phyloP scores from a whole-genome alignment of 1,284 basidiomycete genomes.

The Garcileccinum viscosum region DNA sequence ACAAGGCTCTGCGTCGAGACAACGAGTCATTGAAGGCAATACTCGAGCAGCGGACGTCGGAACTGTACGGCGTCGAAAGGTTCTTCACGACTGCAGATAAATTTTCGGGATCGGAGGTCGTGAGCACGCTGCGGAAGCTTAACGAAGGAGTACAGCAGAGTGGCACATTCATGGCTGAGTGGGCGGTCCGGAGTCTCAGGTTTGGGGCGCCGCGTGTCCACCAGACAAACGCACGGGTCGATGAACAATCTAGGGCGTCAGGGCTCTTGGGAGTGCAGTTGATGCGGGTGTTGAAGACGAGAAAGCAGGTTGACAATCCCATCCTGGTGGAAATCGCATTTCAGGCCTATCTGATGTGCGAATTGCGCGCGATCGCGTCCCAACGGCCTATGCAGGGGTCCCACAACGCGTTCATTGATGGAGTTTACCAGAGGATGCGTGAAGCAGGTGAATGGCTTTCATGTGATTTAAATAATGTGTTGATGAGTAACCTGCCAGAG shows the following conservation, averaged over 20 bases:
- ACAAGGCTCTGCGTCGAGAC: not conserved
- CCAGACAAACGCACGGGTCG: not conserved
- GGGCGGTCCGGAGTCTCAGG: conserved; percentile 10
- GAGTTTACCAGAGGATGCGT: conserved; percentile 27
- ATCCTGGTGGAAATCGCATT: conserved; percentile 26
- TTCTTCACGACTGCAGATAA: conserved; percentile 25
- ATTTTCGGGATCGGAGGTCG: conserved; percentile 28
- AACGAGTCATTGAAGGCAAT: not conserved
- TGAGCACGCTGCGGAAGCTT: conserved; percentile 21
- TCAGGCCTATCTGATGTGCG: conserved; percentile 23
- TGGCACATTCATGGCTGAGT: conserved; percentile 21
- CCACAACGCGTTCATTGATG: conserved; percentile 16
- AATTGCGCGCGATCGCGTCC: conserved; percentile 20
- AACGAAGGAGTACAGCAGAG: conserved; percentile 28
- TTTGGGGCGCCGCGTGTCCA: not conserved
- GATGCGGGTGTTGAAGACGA: conserved; percentile 16
- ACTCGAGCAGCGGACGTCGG: conserved; percentile 16
- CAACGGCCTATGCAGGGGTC: conserved; percentile 19
- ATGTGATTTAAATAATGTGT: not conserved
- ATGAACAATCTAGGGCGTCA: conserved; percentile 12
- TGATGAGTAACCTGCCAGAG: conserved; percentile 14
- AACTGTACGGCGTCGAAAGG: conserved; percentile 22
- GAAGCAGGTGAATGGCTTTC: conserved; percentile 13
- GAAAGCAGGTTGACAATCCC: conserved; percentile 16
- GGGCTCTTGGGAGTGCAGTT: conserved; percentile 17